Evolutionary conservation across 768 basidiomycete genomes (phyloP), one percentile per base, ranked within the genome.

Genomic region (Lanmaoa rubissima): DNA sequence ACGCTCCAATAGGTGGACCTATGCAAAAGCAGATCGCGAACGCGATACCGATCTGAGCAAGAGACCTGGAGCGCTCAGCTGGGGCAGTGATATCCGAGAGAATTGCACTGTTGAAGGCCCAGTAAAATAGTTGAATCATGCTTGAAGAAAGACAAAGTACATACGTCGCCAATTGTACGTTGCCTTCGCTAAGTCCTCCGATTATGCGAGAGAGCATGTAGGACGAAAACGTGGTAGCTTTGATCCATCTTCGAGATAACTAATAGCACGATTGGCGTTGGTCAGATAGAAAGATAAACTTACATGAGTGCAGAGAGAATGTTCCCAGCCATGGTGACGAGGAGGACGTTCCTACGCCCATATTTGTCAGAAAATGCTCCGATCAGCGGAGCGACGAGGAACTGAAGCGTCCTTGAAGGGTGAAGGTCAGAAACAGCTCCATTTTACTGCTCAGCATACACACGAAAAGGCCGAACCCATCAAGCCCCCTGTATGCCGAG

Each of bases 391-490:
- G 90, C 90, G 28, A 94, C 83, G 44, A 94, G 62, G 73, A 88
- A 94, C 72, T 95, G 94, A 16, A 93, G 78, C 16, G 86, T 86
- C 44, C 92, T 93, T 57, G 49, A 78, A 55, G 62, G 61, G 19
- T 2, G 7, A 8, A 76, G 73, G 34, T 62, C 44, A 58, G 12
- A 74, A 72, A 38, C 73, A 65, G 51, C 74, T 39, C 54, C 67
- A 75, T 75, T 73, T 48, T 73, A 62, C 19, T 65, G 56, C 24
- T 66, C n/a, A 40, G 24, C 26, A 61, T 31, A 82, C 88, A 69
- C 74, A 93, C 83, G 95, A 92, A 76, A 95, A 97, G 19, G 87
- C 83, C 13, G 94, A 95, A 21, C 95, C 95, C 88, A 97, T 92
- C 40, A 96, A 76, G 2, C 95, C 95, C 35, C 88, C 88, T 86